These are phyloP conservation scores for Xylaria multiplex DNA, from an alignment of 2,329 filamentous ascomycete species.

Conservation along the genomic window DNA sequence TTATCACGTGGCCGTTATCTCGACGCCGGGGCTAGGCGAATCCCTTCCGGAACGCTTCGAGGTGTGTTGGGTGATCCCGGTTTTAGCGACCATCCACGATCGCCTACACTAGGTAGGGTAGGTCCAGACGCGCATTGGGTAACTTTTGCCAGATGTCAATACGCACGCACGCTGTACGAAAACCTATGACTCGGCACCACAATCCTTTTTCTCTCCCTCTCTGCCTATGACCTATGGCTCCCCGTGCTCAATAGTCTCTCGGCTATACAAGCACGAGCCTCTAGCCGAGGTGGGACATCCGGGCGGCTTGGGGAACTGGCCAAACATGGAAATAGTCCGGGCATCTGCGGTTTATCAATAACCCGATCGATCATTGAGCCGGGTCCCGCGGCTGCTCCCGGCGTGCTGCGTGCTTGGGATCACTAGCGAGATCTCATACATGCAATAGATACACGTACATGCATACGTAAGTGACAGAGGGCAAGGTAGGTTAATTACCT, in stretches of 20 bases:
- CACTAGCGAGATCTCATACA: conserved; percentile 8
- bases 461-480: conserved; percentile 3
- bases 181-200: conserved; percentile 12
- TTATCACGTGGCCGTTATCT: conserved; percentile 26
- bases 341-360: conserved; percentile 17
- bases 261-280: conserved; percentile 5
- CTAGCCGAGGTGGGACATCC: background rate
- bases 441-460: background rate
- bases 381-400: conserved; percentile 32
- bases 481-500: background rate
- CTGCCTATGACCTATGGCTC: background rate
- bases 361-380: conserved; percentile 21
- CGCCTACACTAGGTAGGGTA: background rate
- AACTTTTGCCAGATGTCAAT: conserved; percentile 13
- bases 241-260: conserved; percentile 4
- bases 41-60: conserved; percentile 23
- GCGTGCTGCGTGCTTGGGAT: conserved; percentile 20
- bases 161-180: background rate
- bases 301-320: conserved; percentile 6
- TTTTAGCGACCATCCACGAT: conserved; percentile 6
- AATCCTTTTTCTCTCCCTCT: background rate
- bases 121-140: background rate
- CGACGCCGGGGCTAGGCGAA: conserved; percentile 33
- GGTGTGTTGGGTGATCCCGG: conserved; percentile 9
- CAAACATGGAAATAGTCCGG: conserved; percentile 18